These are phyloP conservation scores for Theobroma grandiflorum DNA, from an alignment of 441 rosid genomes.

Conservation along the genomic window DNA sequence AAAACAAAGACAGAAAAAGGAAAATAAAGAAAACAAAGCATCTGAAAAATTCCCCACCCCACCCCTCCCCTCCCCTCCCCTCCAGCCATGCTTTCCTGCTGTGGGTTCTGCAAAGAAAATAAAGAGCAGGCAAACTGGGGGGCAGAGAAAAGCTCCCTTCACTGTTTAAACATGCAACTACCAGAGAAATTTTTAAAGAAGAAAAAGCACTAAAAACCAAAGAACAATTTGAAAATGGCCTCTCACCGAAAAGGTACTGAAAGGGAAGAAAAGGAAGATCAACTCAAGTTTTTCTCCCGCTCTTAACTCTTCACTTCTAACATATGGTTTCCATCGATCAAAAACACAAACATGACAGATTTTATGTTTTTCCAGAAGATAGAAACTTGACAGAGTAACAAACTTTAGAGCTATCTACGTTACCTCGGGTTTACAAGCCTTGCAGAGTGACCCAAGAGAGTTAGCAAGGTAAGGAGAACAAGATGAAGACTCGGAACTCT, in stretches of 20 bases:
- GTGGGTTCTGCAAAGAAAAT: background rate
- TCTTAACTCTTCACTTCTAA: conserved; percentile 1
- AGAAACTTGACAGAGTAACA: background rate
- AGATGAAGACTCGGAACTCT: conserved; percentile 26
- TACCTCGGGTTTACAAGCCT: conserved; percentile 93
- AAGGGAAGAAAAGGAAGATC: conserved; percentile 3
- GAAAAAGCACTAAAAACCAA: background rate
- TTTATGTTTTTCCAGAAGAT: background rate
- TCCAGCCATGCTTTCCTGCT: background rate
- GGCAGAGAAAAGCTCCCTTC: background rate
- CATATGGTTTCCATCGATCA: background rate
- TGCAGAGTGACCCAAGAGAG: conserved; percentile 89
- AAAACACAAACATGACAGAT: conserved; percentile 7
- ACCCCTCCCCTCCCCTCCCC: background rate
- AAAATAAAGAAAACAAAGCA: background rate
- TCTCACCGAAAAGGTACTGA: background rate
- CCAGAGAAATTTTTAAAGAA: background rate
- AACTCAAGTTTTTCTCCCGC: conserved; percentile 5
- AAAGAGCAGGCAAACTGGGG: background rate
- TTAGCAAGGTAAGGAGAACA: conserved; percentile 60
- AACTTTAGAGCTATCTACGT: background rate
- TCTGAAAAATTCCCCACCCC: background rate
- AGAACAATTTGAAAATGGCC: background rate
- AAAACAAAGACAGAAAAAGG: background rate
- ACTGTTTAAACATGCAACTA: background rate